These are phyloP conservation scores for Phylloporus arenicola DNA, from an alignment of 768 basidiomycete genomes.

Conservation along the genomic window DNA sequence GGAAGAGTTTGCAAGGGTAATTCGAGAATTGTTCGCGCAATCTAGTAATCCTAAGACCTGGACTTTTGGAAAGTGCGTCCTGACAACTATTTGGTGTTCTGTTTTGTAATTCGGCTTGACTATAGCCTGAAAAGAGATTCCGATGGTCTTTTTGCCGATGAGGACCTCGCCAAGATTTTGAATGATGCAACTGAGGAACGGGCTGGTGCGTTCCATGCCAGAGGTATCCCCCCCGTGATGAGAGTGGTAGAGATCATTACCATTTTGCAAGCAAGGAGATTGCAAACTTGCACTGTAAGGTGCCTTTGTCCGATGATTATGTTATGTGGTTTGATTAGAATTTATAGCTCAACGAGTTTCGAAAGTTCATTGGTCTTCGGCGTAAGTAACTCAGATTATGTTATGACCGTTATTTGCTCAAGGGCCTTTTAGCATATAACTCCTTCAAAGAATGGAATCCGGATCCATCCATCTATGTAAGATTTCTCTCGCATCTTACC, in stretches of 20 bases:
- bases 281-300: constrained; percentile 69
- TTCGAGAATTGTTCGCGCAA: no score
- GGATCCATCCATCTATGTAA: constrained; percentile 47
- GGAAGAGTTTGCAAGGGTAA: no score
- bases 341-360: constrained; percentile 76
- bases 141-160: constrained; percentile 56
- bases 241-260: constrained; percentile 64
- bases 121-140: constrained; percentile 46
- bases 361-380: constrained; percentile 65
- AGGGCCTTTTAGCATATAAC: constrained; percentile 42
- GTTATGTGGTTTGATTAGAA: no score
- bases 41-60: no score
- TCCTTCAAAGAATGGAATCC: constrained; percentile 73
- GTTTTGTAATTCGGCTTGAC: no score
- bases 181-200: constrained; percentile 53
- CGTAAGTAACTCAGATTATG: constrained; percentile 35
- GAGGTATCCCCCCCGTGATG: constrained; percentile 62
- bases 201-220: constrained; percentile 61
- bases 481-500: no score
- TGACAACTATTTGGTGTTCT: no score
- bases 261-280: constrained; percentile 61
- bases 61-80: no score
- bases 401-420: constrained; percentile 2
- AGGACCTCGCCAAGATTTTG: constrained; percentile 56
- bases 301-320: no score